phyloP scores from a whole-genome alignment of 257 asterid genomes.

The Apocynum venetum region DNA sequence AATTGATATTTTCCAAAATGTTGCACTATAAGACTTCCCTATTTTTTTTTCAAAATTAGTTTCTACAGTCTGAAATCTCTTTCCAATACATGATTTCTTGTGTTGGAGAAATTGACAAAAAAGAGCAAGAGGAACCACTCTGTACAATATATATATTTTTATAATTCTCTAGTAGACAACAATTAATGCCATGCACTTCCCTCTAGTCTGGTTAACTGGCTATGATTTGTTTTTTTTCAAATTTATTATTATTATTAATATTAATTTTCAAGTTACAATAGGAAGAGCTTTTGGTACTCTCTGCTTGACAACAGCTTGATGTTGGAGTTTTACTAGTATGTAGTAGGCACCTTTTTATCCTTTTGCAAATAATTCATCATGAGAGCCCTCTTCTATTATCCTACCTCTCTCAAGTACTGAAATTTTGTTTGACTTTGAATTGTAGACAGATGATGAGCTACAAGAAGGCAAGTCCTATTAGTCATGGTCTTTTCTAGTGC shows the following conservation, averaged over 20 bases:
- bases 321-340: slow-evolving; percentile 39
- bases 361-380: slow-evolving; percentile 31
- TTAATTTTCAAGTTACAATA: not conserved
- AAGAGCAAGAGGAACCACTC: not conserved
- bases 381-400: slow-evolving; percentile 45
- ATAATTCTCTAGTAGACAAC: not conserved
- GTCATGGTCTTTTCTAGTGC: slow-evolving; percentile 50
- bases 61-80: not conserved
- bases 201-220: not conserved
- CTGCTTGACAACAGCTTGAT: slow-evolving; percentile 7
- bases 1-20: not conserved
- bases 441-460: slow-evolving; percentile 53
- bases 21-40: not conserved
- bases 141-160: not conserved
- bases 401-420: slow-evolving; percentile 40
- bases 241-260: too few relatives aligned
- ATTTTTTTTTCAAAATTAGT: not conserved
- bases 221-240: not conserved
- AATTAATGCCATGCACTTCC: not conserved
- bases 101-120: not conserved
- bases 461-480: slow-evolving; percentile 42
- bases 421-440: slow-evolving; percentile 41
- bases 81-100: not conserved
- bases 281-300: not conserved
- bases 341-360: slow-evolving; percentile 42